Percentiles rank a stretch among this genome's conserved stretches.
phyloP scores from a whole-genome alignment of 495 filamentous ascomycete genomes.

The Hypoxylon perforatum region DNA sequence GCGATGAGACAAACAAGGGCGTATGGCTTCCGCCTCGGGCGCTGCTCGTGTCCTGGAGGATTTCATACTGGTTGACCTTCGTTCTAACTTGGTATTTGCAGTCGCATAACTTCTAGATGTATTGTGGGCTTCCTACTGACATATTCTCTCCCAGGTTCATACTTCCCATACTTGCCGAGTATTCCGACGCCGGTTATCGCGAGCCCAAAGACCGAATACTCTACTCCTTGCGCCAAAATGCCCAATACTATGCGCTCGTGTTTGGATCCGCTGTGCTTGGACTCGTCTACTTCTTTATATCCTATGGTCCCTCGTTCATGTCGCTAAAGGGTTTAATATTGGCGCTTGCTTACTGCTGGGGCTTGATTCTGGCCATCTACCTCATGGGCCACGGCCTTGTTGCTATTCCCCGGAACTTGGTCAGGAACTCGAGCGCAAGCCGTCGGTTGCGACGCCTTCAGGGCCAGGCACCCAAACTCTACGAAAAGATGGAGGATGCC shows the following conservation, averaged over 20 bases:
- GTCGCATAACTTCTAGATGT: conserved; percentile 2
- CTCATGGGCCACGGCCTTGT: conserved; percentile 98
- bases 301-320: conserved; percentile 67
- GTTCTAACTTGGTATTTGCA: conserved; percentile 81
- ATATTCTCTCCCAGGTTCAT: conserved; percentile 71
- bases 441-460: conserved; percentile 79
- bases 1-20: conserved; percentile 71
- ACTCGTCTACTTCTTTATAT: conserved; percentile 83
- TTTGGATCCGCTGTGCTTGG: conserved; percentile 76
- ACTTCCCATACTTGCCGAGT: conserved; percentile 91
- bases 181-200: conserved; percentile 91
- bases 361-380: conserved; percentile 88
- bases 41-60: conserved; percentile 86
- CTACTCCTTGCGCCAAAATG: conserved; percentile 87
- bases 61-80: conserved; percentile 97
- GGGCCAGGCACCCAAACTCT: conserved; percentile 78
- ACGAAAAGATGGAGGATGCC: conserved; percentile 90
- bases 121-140: conserved; percentile 26
- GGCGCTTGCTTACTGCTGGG: conserved; percentile 95
- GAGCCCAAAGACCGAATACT: conserved; percentile 81
- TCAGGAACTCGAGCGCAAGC: conserved; percentile 79
- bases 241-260: conserved; percentile 84
- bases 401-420: conserved; percentile 83
- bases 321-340: conserved; percentile 85
- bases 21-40: conserved; percentile 73